These are phyloP conservation scores for Lachnellula arida DNA, from an alignment of 2,329 filamentous ascomycete species.

Conservation along the genomic window DNA sequence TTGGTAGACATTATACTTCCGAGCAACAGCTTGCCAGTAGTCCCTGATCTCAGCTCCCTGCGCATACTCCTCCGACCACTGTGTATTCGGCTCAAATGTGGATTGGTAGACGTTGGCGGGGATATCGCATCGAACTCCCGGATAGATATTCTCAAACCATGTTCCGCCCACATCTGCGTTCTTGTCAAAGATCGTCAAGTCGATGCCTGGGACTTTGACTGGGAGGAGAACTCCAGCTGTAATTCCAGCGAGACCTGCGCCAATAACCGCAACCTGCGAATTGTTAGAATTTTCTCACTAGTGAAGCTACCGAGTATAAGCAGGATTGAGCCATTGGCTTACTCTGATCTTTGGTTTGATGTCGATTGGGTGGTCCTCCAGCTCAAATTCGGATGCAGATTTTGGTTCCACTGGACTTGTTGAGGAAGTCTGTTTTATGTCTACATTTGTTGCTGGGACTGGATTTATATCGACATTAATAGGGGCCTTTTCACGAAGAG, in stretches of 20 bases:
- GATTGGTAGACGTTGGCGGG: slow-evolving; percentile 55
- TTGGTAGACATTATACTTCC: slow-evolving; percentile 59
- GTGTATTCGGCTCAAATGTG: slow-evolving; percentile 59
- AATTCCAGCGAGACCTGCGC: slow-evolving; percentile 59
- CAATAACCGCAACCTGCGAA: slow-evolving; percentile 42
- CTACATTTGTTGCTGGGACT: neutral
- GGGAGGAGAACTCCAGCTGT: slow-evolving; percentile 62
- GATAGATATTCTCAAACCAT: slow-evolving; percentile 44
- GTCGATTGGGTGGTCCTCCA: slow-evolving; percentile 35
- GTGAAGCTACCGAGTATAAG: slow-evolving; percentile 21
- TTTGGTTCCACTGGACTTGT: neutral
- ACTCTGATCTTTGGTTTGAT: slow-evolving; percentile 2
- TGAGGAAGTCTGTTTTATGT: neutral
- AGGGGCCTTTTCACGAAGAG: neutral
- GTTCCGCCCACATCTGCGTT: slow-evolving; percentile 40
- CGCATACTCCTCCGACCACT: slow-evolving; percentile 65
- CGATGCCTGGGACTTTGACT: slow-evolving; percentile 58
- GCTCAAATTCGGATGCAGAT: slow-evolving; percentile 22
- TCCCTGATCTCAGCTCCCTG: slow-evolving; percentile 59
- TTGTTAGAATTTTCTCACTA: slow-evolving; percentile 58
- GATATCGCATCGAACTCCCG: slow-evolving; percentile 8
- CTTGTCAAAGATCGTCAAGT: slow-evolving; percentile 46
- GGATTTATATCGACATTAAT: neutral
- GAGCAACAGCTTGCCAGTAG: slow-evolving; percentile 61
- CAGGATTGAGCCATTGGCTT: neutral